phyloP scores from a whole-genome alignment of 768 basidiomycete genomes.

The Zangia roseola region DNA sequence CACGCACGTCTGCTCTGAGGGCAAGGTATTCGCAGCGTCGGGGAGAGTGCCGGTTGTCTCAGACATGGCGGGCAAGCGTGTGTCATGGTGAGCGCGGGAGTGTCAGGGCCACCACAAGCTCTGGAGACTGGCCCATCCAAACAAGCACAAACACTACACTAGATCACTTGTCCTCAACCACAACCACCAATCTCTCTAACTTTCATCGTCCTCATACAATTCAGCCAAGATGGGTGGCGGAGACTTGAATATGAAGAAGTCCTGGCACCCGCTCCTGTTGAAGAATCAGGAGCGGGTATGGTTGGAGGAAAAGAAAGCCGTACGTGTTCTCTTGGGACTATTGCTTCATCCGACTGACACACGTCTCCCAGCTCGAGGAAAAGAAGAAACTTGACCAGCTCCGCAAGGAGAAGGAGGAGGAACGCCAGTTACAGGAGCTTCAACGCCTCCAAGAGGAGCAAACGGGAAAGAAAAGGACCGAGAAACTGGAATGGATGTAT shows the following conservation, averaged over 20 bases:
- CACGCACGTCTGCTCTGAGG: conserved; percentile 32
- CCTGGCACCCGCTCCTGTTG: conserved; percentile 97
- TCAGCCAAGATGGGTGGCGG: conserved; percentile 91
- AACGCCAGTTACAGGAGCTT: conserved; percentile 93
- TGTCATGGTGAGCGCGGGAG: conserved; percentile 6
- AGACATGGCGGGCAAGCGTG: conserved; percentile 33
- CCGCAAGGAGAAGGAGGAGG: conserved; percentile 96
- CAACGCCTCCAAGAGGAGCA: conserved; percentile 94
- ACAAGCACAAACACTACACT: conserved; percentile 30
- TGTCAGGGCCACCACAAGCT: background rate
- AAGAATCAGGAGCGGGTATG: conserved; percentile 99
- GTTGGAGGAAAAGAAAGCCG: conserved; percentile 97
- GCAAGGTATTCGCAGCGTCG: conserved; percentile 34
- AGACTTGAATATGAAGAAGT: conserved; percentile 99
- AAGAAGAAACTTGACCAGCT: conserved; percentile 98
- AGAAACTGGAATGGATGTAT: conserved; percentile 99
- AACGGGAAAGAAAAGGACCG: conserved; percentile 90
- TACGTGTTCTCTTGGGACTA: conserved; percentile 37
- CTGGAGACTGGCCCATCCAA: conserved; percentile 16
- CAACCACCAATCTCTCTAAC: conserved; percentile 5
- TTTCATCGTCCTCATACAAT: conserved; percentile 13
- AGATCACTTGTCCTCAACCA: conserved; percentile 2
- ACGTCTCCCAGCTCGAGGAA: conserved; percentile 78
- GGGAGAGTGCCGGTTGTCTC: conserved; percentile 28
- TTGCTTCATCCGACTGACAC: conserved; percentile 8